Percentiles rank a stretch among this genome's conserved stretches.
Conservation (phyloP, 352 stramenopile genomes). For the Pythium guiyangense region DNA sequence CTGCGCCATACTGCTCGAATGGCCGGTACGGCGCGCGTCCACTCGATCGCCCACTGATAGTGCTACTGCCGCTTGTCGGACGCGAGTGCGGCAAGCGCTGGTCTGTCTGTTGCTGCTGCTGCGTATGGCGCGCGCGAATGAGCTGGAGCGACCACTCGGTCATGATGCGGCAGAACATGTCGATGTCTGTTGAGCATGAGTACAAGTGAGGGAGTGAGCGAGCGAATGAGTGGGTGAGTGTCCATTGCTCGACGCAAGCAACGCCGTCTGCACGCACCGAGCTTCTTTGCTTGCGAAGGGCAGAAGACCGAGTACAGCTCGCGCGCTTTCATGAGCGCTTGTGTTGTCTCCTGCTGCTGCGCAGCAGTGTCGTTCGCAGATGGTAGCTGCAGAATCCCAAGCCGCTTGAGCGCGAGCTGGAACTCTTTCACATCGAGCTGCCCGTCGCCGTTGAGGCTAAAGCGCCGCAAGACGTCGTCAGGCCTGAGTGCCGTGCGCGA, state of each 20-base stretch:
- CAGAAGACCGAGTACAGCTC: constrained; percentile 74
- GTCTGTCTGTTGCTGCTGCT: constrained; percentile 25
- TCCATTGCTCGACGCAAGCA: not conserved
- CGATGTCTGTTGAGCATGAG: constrained; percentile 40
- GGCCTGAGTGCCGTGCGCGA: constrained; percentile 55
- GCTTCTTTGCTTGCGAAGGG: constrained; percentile 53
- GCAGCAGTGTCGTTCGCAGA: not conserved
- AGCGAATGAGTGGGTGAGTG: too few species aligned
- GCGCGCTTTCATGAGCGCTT: constrained; percentile 18
- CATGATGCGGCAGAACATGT: constrained; percentile 81
- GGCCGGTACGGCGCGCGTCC: constrained; percentile 1
- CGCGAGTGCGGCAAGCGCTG: constrained; percentile 4
- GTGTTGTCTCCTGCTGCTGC: constrained; percentile 11
- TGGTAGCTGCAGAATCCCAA: constrained; percentile 40
- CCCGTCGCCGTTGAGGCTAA: constrained; percentile 73
- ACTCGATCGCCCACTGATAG: not conserved
- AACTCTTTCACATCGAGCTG: constrained; percentile 75
- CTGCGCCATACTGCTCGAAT: constrained; percentile 2
- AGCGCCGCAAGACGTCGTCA: constrained; percentile 62
- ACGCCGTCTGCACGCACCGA: constrained; percentile 23
- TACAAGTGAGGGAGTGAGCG: not conserved
- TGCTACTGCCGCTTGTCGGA: constrained; percentile 2
- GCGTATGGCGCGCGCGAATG: constrained; percentile 40
- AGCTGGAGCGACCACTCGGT: constrained; percentile 67
- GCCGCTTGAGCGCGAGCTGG: constrained; percentile 60